Evolutionary conservation across 108 stramenopile species (phyloP), one percentile per base, ranked within the genome.

Genomic region (Halocafeteria seosinensis): DNA sequence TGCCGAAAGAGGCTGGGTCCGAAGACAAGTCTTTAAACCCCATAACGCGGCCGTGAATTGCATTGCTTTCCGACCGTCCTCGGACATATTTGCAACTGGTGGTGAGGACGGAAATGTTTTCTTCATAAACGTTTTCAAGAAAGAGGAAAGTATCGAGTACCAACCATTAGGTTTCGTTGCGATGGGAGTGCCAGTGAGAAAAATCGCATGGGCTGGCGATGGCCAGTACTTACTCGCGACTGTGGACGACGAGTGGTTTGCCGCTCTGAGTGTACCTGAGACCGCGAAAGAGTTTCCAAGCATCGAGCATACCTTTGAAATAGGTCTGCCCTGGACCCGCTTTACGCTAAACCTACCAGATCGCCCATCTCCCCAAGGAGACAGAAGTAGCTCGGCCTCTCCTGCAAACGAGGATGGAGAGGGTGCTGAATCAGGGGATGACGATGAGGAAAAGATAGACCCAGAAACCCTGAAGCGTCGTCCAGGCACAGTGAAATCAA

Each of bases 101-200:
- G 71, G 73, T 6, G 47, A 9, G n/a, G 79, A 82, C 35, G 68
- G 73, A 29, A 76, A 50, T 47, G 37, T 80, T 2, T 82, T 82
- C 63, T 60, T 82, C 34, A 34, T 82, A 38, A 37, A 50, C 3
- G 34, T 50, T 3, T 51, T 13, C 12, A 30, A 27, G 9, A 5
- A 8, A 5, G 6, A 27, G 31, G 52, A 53, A 30, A 30, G 29
- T 8, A 66, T 73, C 26, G 62, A 34, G 28, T 68, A 55, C 25
- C 34, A 3, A 47, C 73, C 63, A 12, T 1, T 73, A 1, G 74
- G 76, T 21, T 76, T 79, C 47, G 34, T 70, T 34, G 21, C 17
- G 0, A 24, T 69, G 0, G 64, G 69, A 0, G 65, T 62, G 0
- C 12, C 35, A n/a, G 64, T 65, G 11, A 34, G 66, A 28, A 42